These are phyloP conservation scores for Boletus tylopilopsis DNA, from an alignment of 768 basidiomycete genomes.

Conservation along the genomic window DNA sequence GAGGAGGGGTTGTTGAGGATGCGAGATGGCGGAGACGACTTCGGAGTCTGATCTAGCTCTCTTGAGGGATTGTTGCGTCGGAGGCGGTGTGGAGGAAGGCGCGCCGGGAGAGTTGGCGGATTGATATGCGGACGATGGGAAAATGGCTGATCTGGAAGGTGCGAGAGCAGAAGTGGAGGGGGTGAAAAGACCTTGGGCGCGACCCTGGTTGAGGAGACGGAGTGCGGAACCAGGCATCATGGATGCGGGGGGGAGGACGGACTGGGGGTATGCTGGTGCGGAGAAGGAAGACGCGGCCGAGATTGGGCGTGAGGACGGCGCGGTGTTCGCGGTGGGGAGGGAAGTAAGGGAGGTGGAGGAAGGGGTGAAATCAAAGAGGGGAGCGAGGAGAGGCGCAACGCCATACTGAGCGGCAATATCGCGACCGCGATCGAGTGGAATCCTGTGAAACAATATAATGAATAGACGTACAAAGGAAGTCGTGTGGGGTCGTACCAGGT, in stretches of 20 bases:
- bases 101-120: conserved; percentile 46
- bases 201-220: conserved; percentile 78
- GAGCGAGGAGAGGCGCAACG: conserved; percentile 80
- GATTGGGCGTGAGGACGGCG: conserved; percentile 56
- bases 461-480: background rate
- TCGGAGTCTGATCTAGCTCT: conserved; percentile 68
- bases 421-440: conserved; percentile 90
- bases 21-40: conserved; percentile 26
- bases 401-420: conserved; percentile 92
- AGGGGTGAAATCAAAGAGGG: conserved; percentile 92
- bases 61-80: conserved; percentile 46
- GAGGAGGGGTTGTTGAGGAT: conserved; percentile 22
- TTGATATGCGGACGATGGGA: conserved; percentile 52
- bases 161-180: conserved; percentile 69
- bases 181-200: conserved; percentile 82
- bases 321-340: conserved; percentile 50
- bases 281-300: conserved; percentile 70
- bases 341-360: conserved; percentile 65
- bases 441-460: conserved; percentile 52
- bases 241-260: conserved; percentile 68
- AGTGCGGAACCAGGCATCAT: conserved; percentile 88
- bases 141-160: conserved; percentile 42
- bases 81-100: conserved; percentile 53
- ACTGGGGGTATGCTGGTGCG: conserved; percentile 49
- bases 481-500: conserved; percentile 68